Evolutionary conservation across 257 asterid species (phyloP).

Genomic region (Galeopsis tetrahit): DNA sequence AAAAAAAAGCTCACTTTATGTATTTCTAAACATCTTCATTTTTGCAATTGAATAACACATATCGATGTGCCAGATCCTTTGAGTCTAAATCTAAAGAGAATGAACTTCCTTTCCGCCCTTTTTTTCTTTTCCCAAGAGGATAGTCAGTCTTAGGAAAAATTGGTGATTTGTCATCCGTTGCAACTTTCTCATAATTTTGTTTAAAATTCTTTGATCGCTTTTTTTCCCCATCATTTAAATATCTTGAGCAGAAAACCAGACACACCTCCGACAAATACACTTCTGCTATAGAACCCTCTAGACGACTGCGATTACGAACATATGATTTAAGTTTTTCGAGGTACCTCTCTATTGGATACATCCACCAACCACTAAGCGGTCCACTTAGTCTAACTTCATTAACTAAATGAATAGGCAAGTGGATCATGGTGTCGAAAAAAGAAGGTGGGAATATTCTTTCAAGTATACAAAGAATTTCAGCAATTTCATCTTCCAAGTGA

Average conservation of each 20-base stretch:
- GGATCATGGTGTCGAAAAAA: neutral
- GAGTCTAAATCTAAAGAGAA: neutral
- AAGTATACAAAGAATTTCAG: neutral
- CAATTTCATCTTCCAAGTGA: neutral
- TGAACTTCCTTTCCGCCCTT: neutral
- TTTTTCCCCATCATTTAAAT: conserved; percentile 7
- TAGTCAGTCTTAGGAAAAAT: neutral
- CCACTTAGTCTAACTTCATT: conserved; percentile 4
- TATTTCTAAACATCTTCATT: too few species aligned
- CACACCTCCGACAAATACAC: conserved; percentile 17
- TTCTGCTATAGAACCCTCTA: conserved; percentile 8
- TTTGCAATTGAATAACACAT: neutral
- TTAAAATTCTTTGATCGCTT: neutral
- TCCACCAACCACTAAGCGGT: conserved; percentile 2
- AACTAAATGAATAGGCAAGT: conserved; percentile 12
- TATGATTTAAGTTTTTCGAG: neutral
- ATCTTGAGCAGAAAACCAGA: conserved; percentile 11
- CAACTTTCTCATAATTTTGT: neutral
- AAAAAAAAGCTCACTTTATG: neutral
- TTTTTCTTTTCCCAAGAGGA: conserved; percentile 11
- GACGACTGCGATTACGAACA: conserved; percentile 6
- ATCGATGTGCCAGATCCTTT: neutral
- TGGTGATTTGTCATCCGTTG: neutral
- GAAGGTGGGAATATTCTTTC: conserved; percentile 24
- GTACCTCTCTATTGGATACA: conserved; percentile 22